Evolutionary conservation across 345 rosid species (phyloP), one percentile per base, ranked within the genome.

Genomic region (Brassica nigra): DNA sequence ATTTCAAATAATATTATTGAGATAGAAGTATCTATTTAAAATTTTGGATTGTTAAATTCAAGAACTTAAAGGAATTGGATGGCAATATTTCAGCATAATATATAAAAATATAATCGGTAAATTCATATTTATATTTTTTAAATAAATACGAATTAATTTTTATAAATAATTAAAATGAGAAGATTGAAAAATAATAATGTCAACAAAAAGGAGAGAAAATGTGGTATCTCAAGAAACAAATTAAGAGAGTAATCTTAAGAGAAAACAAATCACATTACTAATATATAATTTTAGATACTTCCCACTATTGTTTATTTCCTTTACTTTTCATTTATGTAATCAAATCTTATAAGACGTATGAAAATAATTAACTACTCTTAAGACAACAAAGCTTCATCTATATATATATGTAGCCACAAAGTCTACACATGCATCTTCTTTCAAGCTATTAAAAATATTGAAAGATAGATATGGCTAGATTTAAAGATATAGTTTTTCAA

Each of bases 351-450:
- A 6, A 18, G 28, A 66, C 28, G 37, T 37, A 23, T 23, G 67
- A 8, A 31, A 55, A 36, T 57, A 30, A 15, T n/a, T 36, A 28
- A 8, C 39, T 55, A 75, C 78, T 29, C 33, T 47, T 59, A 76
- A 42, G 27, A 36, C 62, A 77, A 62, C 49, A 76, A 68, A 70
- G 9, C 30, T 9, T 69, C 75, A 47, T 62, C 52, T 70, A 70
- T 23, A 70, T 28, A 62, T 23, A 70, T 28, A 62, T 34, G 52
- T 23, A 47, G 5, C 42, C 9, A 68, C 14, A 69, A 70, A 36
- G 57, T 63, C 76, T 20, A 63, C 31, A 27, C 71, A 62, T 15
- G 23, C 23, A n/a, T 63, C 63, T 69, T 28, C 18, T 23, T 62
- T 49, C 36, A 62, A 49, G 42, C 4, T 33, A 62, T 31, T 20